Percentiles rank a stretch among this genome's conserved stretches.
These are phyloP conservation scores for Gloeopeniophorella convolvens DNA, from an alignment of 768 basidiomycete genomes.

Conservation along the genomic window DNA sequence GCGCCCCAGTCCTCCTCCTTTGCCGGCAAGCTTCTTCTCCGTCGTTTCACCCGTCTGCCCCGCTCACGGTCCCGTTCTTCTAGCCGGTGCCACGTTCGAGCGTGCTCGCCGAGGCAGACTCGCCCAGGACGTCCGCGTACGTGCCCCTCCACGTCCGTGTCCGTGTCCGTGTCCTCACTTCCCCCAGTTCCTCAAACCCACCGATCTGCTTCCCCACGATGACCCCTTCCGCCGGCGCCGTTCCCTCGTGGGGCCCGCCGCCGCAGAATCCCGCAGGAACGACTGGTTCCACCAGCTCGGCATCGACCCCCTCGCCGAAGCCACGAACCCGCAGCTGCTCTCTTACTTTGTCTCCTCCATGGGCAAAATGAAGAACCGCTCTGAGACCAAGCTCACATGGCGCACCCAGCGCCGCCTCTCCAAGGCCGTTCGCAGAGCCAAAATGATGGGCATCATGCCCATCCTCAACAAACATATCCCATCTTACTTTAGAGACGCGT, in stretches of 20 bases:
- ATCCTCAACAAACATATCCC: conserved; percentile 18
- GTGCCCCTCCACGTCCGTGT: conserved; percentile 2
- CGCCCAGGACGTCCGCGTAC: conserved; percentile 21
- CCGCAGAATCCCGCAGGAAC: conserved; percentile 42
- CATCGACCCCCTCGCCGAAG: conserved; percentile 69
- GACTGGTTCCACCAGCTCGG: conserved; percentile 70
- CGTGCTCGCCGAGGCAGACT: conserved; percentile 14
- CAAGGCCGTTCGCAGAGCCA: conserved; percentile 83
- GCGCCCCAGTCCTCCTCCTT: conserved; percentile 3
- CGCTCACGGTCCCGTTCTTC: neutral
- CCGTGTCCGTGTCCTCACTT: conserved; percentile 3
- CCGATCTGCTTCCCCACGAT: conserved; percentile 35
- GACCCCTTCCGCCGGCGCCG: conserved; percentile 21
- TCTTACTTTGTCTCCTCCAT: conserved; percentile 59
- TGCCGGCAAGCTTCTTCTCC: neutral
- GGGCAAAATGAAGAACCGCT: conserved; percentile 73
- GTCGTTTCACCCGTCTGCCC: neutral
- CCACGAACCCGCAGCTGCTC: conserved; percentile 54
- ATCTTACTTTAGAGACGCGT: neutral
- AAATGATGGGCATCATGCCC: conserved; percentile 86
- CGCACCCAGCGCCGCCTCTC: conserved; percentile 72
- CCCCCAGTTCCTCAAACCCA: conserved; percentile 42
- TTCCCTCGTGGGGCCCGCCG: conserved; percentile 49
- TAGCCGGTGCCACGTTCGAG: conserved; percentile 12
- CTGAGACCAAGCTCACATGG: conserved; percentile 64